Conservation (phyloP, 139 green algal genomes). For the Chlamydomonas schloesseri region DNA sequence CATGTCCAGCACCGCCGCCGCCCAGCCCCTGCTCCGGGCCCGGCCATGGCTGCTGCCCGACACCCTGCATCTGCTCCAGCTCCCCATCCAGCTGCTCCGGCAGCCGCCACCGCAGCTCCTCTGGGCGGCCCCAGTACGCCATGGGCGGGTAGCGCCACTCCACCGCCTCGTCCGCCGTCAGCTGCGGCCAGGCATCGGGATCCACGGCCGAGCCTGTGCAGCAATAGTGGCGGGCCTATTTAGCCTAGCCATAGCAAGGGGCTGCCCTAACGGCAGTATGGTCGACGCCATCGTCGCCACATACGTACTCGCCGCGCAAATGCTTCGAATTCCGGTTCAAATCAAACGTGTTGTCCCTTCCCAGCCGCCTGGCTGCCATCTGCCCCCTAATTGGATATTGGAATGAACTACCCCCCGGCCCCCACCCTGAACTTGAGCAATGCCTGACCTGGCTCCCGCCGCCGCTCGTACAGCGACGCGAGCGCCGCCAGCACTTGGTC, state of each 20-base stretch:
- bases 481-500: constrained; percentile 10
- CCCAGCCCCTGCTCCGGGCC: not conserved
- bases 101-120: not conserved
- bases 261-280: no score
- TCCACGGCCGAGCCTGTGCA: no score
- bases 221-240: no score
- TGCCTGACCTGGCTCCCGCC: not conserved
- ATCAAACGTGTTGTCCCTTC: no score
- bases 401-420: no score
- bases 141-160: constrained; percentile 25
- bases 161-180: constrained; percentile 17
- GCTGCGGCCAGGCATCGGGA: not conserved
- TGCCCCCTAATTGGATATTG: no score
- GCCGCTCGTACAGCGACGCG: not conserved
- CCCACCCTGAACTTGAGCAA: no score
- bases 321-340: no score
- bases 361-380: no score
- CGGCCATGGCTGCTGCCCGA: not conserved
- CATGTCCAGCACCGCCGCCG: not conserved
- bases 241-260: no score
- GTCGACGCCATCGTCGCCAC: no score
- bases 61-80: not conserved
- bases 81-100: not conserved
- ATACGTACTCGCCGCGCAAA: no score
- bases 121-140: not conserved